These are phyloP conservation scores for Lactarius vividus DNA, from an alignment of 768 basidiomycete genomes.

Conservation along the genomic window DNA sequence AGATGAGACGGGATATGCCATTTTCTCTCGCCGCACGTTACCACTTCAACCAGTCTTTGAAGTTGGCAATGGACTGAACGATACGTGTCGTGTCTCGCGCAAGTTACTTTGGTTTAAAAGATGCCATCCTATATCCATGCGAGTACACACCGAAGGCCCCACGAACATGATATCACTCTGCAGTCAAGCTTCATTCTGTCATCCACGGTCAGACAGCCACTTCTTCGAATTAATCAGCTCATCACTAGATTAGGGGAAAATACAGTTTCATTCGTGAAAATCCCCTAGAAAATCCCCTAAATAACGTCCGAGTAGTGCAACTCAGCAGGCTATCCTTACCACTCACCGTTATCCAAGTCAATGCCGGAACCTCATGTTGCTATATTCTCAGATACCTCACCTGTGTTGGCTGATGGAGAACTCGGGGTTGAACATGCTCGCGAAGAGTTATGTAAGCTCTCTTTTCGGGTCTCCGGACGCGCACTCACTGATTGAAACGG, in stretches of 20 bases:
- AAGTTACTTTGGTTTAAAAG: neutral
- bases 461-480: neutral
- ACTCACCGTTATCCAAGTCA: neutral
- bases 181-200: neutral
- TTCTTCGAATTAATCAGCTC: neutral
- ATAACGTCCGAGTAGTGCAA: too few species aligned
- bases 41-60: too few species aligned
- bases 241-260: neutral
- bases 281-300: neutral
- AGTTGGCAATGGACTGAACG: too few species aligned
- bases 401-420: neutral
- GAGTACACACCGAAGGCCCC: neutral
- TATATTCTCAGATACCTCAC: neutral
- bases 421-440: neutral
- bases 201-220: neutral
- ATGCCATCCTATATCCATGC: neutral
- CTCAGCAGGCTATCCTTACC: neutral
- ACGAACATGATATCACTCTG: neutral
- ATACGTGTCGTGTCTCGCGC: neutral
- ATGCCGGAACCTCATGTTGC: neutral
- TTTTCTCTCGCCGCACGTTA: too few species aligned
- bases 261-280: neutral
- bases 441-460: slow-evolving; percentile 1
- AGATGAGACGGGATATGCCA: too few species aligned
- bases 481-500: neutral